Conservation (phyloP, 1,284 basidiomycete species). For the Puccinia novopanici region DNA sequence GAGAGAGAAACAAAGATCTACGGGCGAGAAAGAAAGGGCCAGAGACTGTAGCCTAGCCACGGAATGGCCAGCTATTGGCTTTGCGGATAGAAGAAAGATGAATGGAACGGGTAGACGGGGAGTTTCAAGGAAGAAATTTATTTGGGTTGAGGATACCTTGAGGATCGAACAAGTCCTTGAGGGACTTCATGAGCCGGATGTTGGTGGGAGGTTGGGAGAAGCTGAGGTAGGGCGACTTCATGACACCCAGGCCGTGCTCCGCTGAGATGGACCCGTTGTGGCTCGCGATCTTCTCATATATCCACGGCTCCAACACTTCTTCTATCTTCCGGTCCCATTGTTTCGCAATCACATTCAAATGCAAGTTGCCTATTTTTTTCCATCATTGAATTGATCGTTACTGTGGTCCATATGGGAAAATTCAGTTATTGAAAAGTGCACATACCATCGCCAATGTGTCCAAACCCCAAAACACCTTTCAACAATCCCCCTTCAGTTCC, state of each 20-base stretch:
- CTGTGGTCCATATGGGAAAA: slow-evolving; percentile 42
- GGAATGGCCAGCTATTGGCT: too few species aligned
- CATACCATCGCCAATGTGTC: slow-evolving; percentile 92
- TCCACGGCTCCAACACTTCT: slow-evolving; percentile 88
- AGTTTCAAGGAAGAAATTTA: slow-evolving; percentile 60
- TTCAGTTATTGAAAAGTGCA: slow-evolving; percentile 51
- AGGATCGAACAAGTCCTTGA: slow-evolving; percentile 90
- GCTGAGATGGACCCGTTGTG: slow-evolving; percentile 88
- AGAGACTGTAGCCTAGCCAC: too few species aligned
- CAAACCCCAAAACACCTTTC: slow-evolving; percentile 84
- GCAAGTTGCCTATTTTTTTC: slow-evolving; percentile 69
- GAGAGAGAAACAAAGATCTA: too few species aligned
- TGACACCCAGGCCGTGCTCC: slow-evolving; percentile 90
- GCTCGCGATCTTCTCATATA: slow-evolving; percentile 81
- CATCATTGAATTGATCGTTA: background rate
- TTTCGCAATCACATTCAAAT: slow-evolving; percentile 88
- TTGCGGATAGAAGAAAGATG: too few species aligned
- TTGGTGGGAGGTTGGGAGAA: slow-evolving; percentile 82
- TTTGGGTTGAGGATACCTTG: slow-evolving; percentile 88
- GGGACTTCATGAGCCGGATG: slow-evolving; percentile 83
- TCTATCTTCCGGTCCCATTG: slow-evolving; percentile 81
- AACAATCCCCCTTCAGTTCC: slow-evolving; percentile 68
- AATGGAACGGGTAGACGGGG: too few species aligned
- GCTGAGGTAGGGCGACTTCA: slow-evolving; percentile 87
- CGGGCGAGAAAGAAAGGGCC: too few species aligned